A percentile compares a stretch with the other conserved stretches of the same genome.
Evolutionary conservation across 1,284 basidiomycete species (phyloP).

Genomic region (Cutaneotrichosporon arboriforme): DNA sequence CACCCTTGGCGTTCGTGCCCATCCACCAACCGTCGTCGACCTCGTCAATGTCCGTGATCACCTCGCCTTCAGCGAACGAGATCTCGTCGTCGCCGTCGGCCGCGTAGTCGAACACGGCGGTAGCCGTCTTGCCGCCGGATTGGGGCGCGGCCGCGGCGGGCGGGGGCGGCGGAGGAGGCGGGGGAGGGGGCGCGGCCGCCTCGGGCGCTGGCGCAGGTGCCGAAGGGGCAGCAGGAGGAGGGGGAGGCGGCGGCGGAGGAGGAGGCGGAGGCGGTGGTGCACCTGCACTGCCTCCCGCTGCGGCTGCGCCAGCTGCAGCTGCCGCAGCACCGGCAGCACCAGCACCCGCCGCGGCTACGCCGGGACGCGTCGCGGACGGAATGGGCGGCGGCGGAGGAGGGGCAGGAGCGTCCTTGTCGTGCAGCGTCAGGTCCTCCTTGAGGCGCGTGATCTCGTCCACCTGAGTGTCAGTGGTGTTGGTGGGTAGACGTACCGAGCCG

Average conservation of each 20-base stretch:
- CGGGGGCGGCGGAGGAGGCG: slow-evolving; percentile 36
- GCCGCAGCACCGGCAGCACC: slow-evolving; percentile 4
- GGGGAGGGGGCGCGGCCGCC: slow-evolving; percentile 15
- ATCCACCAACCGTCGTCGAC: slow-evolving; percentile 80
- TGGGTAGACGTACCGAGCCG: slow-evolving; percentile 40
- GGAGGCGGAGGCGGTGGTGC: slow-evolving; percentile 32
- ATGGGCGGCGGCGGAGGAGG: slow-evolving; percentile 34
- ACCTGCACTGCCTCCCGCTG: slow-evolving; percentile 23
- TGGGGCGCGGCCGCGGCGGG: slow-evolving; percentile 11
- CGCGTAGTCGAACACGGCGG: slow-evolving; percentile 70
- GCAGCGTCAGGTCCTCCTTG: slow-evolving; percentile 41
- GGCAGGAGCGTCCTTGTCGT: slow-evolving; percentile 29
- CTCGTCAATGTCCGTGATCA: slow-evolving; percentile 73
- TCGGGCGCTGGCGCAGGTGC: not conserved
- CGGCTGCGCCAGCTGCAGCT: not conserved
- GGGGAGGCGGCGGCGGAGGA: slow-evolving; percentile 9
- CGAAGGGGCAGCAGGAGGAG: not conserved
- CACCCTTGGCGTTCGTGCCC: slow-evolving; percentile 61
- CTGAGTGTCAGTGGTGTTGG: slow-evolving; percentile 21
- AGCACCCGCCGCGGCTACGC: slow-evolving; percentile 7
- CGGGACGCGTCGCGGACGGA: slow-evolving; percentile 27
- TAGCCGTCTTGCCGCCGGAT: slow-evolving; percentile 45
- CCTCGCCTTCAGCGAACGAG: slow-evolving; percentile 68
- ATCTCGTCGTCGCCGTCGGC: slow-evolving; percentile 66
- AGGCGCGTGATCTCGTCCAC: slow-evolving; percentile 41